phyloP scores from a whole-genome alignment of 108 stramenopile species.

The Fistulifera solaris region DNA sequence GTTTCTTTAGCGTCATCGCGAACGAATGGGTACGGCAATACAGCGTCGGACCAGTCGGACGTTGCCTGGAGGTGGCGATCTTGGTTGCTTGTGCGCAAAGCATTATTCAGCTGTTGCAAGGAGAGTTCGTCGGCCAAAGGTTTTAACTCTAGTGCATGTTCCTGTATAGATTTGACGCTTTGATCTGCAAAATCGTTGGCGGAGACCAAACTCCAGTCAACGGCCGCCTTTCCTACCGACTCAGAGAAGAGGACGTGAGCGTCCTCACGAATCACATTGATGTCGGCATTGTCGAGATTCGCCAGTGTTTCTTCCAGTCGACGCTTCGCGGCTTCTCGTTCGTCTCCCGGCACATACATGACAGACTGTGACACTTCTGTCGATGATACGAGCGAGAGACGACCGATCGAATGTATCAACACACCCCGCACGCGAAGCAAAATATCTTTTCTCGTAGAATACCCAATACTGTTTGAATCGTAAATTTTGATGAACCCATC shows the following conservation, averaged over 20 bases:
- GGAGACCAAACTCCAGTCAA: neutral
- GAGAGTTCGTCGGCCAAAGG: neutral
- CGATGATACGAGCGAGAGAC: constrained; percentile 51
- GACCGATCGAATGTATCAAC: constrained; percentile 58
- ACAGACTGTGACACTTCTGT: neutral
- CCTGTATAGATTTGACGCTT: neutral
- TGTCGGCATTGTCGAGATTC: neutral
- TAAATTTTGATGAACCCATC: constrained; percentile 77
- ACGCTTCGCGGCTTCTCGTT: neutral
- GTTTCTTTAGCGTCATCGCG: constrained; percentile 48
- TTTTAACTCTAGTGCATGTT: neutral
- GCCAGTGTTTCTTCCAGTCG: neutral
- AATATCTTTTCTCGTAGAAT: constrained; percentile 51
- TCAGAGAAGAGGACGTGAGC: neutral
- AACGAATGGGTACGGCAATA: constrained; percentile 61
- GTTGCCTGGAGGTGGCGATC: neutral
- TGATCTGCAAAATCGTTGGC: neutral
- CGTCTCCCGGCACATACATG: neutral
- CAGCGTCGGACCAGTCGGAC: constrained; percentile 15
- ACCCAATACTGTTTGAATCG: constrained; percentile 45
- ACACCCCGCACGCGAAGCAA: constrained; percentile 64
- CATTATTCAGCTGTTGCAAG: neutral
- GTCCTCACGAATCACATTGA: neutral
- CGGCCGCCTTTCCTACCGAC: neutral
- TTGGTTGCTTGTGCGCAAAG: neutral